Evolutionary conservation across 768 basidiomycete species (phyloP).

Genomic region (Tulasnella sp.): DNA sequence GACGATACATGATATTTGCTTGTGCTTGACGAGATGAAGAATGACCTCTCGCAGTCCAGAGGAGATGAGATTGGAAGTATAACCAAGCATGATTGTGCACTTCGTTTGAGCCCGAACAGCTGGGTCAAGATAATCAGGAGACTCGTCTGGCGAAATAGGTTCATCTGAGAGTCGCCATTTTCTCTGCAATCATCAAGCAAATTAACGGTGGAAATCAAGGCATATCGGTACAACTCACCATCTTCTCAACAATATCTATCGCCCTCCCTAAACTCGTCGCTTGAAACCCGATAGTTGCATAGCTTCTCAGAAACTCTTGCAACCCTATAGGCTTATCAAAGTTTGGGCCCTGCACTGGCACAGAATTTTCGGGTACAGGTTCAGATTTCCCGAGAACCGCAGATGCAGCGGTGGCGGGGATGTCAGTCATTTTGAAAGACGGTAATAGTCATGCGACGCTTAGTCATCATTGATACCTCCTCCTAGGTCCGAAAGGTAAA

Average conservation of each 20-base stretch:
- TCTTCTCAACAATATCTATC: constrained; percentile 80
- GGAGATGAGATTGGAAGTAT: constrained; percentile 97
- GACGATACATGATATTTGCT: constrained; percentile 76
- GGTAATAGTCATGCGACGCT: background rate
- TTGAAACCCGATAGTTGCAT: constrained; percentile 91
- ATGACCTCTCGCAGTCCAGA: constrained; percentile 92
- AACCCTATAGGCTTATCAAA: constrained; percentile 60
- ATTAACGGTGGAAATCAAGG: background rate
- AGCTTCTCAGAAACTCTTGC: constrained; percentile 56
- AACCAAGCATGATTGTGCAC: constrained; percentile 88
- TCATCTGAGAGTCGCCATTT: constrained; percentile 85
- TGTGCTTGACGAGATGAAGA: constrained; percentile 83
- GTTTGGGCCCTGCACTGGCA: constrained; percentile 76
- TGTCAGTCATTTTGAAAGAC: background rate
- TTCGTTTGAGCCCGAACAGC: constrained; percentile 54
- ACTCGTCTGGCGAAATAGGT: constrained; percentile 53
- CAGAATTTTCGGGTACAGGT: constrained; percentile 47
- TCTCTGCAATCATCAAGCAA: constrained; percentile 37
- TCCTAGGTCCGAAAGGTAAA: too few species aligned
- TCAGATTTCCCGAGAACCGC: constrained; percentile 70
- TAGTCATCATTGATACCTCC: background rate
- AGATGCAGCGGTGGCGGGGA: constrained; percentile 48
- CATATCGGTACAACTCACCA: constrained; percentile 42
- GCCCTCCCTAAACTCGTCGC: constrained; percentile 86
- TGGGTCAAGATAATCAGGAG: constrained; percentile 47